These are phyloP conservation scores for Diplodia mutila DNA, from an alignment of 2,329 filamentous ascomycete genomes.

Conservation along the genomic window DNA sequence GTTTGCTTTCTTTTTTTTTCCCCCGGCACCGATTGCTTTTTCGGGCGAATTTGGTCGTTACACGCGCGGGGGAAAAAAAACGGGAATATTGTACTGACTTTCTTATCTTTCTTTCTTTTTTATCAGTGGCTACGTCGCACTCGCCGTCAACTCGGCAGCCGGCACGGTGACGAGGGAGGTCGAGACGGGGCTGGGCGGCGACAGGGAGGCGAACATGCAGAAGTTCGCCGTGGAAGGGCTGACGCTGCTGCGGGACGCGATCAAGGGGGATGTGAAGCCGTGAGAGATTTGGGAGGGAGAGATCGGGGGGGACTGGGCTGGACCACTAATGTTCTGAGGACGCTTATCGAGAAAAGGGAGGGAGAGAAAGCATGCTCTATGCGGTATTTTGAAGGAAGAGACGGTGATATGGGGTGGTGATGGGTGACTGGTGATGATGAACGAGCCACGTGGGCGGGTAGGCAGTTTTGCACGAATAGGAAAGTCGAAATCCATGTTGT, in stretches of 20 bases:
- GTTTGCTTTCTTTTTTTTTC: fast-evolving
- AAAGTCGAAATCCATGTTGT: not conserved
- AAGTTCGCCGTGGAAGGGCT: slow-evolving; percentile 63
- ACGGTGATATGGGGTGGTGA: not conserved
- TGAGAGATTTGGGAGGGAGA: slow-evolving; percentile 28
- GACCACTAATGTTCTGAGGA: not conserved
- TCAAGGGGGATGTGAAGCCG: slow-evolving; percentile 51
- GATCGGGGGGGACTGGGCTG: not conserved
- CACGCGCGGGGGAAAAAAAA: no score
- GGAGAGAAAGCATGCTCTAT: not conserved
- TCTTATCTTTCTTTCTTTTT: no score
- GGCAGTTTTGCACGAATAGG: not conserved
- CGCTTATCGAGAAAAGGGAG: not conserved
- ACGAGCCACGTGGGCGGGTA: not conserved
- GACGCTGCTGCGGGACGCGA: slow-evolving; percentile 60
- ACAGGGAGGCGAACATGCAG: slow-evolving; percentile 66
- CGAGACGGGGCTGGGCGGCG: slow-evolving; percentile 57
- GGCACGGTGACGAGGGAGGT: slow-evolving; percentile 59
- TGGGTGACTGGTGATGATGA: not conserved
- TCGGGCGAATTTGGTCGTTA: no score
- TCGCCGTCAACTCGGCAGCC: slow-evolving; percentile 61
- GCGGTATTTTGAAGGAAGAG: not conserved
- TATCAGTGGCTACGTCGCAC: slow-evolving; percentile 62
- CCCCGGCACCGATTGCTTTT: no score
- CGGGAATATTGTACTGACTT: not conserved